Evolutionary conservation across 169 alveolate genomes (phyloP), one percentile per base, ranked within the genome.

Genomic region (Plasmodium billcollinsi): DNA sequence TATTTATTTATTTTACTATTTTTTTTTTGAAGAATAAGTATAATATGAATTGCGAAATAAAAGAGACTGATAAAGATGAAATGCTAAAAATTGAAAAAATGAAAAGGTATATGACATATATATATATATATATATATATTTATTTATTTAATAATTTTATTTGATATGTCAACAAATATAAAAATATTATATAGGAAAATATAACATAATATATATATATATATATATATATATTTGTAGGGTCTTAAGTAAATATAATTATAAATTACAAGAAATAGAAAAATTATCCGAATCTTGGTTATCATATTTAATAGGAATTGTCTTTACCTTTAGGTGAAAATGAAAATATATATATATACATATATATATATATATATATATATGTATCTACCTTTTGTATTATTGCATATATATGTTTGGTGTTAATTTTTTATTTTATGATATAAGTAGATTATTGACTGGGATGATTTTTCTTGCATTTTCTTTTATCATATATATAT

Each of bases 391-490:
- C 6, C n/a, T n/a, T n/a, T n/a, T n/a, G n/a, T n/a, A n/a, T n/a
- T n/a, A n/a, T n/a, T n/a, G n/a, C n/a, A n/a, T n/a, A 49, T 3
- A 5, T 26, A 14, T 21, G 58, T n/a, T 7, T 29, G n/a, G 43
- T 29, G 18, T 29, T 50, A 18, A 59, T 72, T 14, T 39, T 65
- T 39, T n/a, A 89, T 56, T 75, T 85, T n/a, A n/a, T n/a, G n/a
- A n/a, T 9, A 94, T 94, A 24, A 91, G 67, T 66, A 89, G 97
- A 63, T 74, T 93, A 21, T 20, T 89, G 26, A 69, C 93, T 15
- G 97, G 97, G 14, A 12, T 88, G 18, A 67, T 73, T 26, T 88
- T 83, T 74, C 88, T 93, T 12, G 33, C 88, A 14, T 58, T 94
- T 14, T 88, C 95, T 14, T 52, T 92, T 14, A 29, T 74, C n/a